Base-by-base conservation (phyloP, 257 asterid species). In the Solanum pinnatisectum region DNA sequence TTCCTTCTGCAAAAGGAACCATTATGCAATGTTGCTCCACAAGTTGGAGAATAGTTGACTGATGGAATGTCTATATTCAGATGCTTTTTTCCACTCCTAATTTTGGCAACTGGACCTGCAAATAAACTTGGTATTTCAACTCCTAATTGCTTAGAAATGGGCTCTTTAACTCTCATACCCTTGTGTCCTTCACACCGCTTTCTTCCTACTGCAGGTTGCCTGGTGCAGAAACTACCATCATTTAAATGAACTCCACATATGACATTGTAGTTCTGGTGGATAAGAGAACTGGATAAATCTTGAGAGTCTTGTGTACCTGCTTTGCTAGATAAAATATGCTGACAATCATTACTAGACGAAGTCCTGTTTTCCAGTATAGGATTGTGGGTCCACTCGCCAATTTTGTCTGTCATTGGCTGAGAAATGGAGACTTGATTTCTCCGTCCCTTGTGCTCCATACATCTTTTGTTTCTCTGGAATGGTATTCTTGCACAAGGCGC, bases 171-270 rank as follows among this genome's bases (percentile, higher is more conserved):
- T 85, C 88, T 89, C 90, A 87, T 88, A 46, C 93, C 89, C 85
- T 87, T 89, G 78, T 91, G 92, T 68, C 86, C 90, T 87, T 88
- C 90, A 30, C 93, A 91, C 87, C 93, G 79, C 86, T 91, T 91
- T 83, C 92, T 86, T 63, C 91, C 93, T n/a, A 4, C 27, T 20
- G 81, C 88, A 88, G 93, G 91, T 68, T 88, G 87, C 88, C 84
- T 85, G 23, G 89, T 72, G 88, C 92, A 91, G 33, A 84, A 78
- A 73, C 49, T 79, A 87, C 92, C 92, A 36, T 87, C 76, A n/a
- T n/a, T 56, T 71, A 87, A 85, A 84, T 73, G 44, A 73, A 88
- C 83, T 78, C 92, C 93, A 85, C 93, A 91, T 39, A 68, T 87
- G 60, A 40, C 40, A 20, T 16, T 60, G 87, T 52, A 13, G 68